phyloP scores from a whole-genome alignment of 164 flowering plant species.

The Magnolia officinalis region DNA sequence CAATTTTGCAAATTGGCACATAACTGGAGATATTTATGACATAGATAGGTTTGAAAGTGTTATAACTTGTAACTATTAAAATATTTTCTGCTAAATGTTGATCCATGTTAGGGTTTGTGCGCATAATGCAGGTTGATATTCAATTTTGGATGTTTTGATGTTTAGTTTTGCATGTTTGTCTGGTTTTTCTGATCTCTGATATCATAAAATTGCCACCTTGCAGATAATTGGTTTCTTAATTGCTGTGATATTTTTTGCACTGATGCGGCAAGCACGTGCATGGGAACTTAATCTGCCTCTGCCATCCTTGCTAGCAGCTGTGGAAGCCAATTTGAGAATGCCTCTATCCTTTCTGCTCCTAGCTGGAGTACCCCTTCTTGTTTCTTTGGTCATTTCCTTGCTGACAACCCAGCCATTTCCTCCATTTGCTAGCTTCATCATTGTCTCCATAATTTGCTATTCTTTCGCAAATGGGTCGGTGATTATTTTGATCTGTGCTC shows the following conservation, averaged over 20 bases:
- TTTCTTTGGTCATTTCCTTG: constrained; percentile 53
- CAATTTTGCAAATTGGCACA: too few relatives aligned
- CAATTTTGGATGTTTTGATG: neutral
- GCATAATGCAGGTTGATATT: too few relatives aligned
- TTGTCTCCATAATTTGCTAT: constrained; percentile 67
- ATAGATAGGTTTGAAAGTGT: too few relatives aligned
- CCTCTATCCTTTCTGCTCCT: constrained; percentile 59
- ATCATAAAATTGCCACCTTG: constrained; percentile 17
- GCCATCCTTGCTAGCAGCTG: constrained; percentile 74
- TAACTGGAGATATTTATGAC: too few relatives aligned
- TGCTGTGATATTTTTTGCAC: constrained; percentile 71
- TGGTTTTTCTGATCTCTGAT: neutral
- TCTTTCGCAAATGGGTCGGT: constrained; percentile 67
- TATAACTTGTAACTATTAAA: too few relatives aligned
- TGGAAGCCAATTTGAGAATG: constrained; percentile 74
- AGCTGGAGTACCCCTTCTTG: constrained; percentile 49
- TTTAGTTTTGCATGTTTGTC: neutral
- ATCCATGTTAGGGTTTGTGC: too few relatives aligned
- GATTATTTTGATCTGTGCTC: constrained; percentile 52
- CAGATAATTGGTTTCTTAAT: constrained; percentile 81
- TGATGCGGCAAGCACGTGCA: constrained; percentile 82
- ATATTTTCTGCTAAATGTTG: too few relatives aligned
- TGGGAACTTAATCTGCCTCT: constrained; percentile 80
- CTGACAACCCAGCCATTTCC: constrained; percentile 51
- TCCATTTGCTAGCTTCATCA: constrained; percentile 49